Percentiles rank a stretch among this genome's conserved stretches.
Conservation (phyloP, 208 protist genomes). For the Zelonia costaricensis region DNA sequence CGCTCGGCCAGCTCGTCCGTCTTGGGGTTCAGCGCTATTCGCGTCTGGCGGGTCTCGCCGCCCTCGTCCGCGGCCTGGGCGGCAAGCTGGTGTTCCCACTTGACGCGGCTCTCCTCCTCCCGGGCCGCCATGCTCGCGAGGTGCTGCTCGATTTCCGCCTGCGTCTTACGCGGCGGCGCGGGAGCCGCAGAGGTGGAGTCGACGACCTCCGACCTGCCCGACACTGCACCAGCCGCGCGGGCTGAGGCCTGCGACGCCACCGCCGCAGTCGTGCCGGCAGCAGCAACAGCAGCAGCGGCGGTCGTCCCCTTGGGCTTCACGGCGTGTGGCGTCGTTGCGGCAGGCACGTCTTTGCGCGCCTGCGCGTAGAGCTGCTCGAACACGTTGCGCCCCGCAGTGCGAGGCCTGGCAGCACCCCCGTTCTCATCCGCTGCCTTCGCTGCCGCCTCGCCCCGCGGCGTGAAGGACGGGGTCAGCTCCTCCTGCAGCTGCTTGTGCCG, state of each 20-base stretch:
- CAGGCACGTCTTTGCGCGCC: background rate
- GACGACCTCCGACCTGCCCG: background rate
- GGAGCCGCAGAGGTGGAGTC: background rate
- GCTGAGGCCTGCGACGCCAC: too few relatives aligned
- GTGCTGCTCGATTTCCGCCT: slow-evolving; percentile 24
- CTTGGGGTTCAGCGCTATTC: slow-evolving; percentile 17
- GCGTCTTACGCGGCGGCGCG: slow-evolving; percentile 2
- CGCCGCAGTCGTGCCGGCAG: too few relatives aligned
- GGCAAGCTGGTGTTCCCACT: slow-evolving; percentile 17
- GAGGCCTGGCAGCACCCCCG: background rate
- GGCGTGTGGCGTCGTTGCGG: background rate
- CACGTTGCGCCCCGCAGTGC: background rate
- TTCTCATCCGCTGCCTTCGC: background rate
- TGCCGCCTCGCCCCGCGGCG: background rate
- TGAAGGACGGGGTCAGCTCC: slow-evolving; percentile 28
- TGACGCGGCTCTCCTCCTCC: slow-evolving; percentile 25
- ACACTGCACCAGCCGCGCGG: too few relatives aligned
- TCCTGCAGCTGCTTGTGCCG: slow-evolving; percentile 14
- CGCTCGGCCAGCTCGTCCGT: slow-evolving; percentile 37
- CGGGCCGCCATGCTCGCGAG: slow-evolving; percentile 23
- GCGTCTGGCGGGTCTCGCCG: slow-evolving; percentile 1
- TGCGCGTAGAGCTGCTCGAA: slow-evolving; percentile 14
- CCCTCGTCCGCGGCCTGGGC: slow-evolving; percentile 15
- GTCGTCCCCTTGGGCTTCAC: too few relatives aligned
- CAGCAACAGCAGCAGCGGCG: too few relatives aligned